These are phyloP conservation scores for Nicotiana tomentosiformis DNA, from an alignment of 257 asterid species.

Conservation along the genomic window DNA sequence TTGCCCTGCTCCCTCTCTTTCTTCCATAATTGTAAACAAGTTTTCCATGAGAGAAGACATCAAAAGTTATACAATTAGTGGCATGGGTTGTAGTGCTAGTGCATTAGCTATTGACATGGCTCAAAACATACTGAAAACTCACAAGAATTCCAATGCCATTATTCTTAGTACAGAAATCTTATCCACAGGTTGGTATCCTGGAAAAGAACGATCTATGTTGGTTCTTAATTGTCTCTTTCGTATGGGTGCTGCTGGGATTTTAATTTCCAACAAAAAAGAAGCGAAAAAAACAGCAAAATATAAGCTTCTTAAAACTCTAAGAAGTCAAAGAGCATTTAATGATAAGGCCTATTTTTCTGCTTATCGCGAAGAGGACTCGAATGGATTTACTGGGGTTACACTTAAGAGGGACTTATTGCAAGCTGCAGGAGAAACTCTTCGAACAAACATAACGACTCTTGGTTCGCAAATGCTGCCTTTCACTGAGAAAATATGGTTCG, in stretches of 20 bases:
- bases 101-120: slow-evolving; percentile 73
- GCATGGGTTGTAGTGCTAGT: slow-evolving; percentile 96
- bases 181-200: slow-evolving; percentile 86
- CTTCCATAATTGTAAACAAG: slow-evolving; percentile 44
- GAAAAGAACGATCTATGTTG: slow-evolving; percentile 53
- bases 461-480: slow-evolving; percentile 54
- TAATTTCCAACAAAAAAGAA: slow-evolving; percentile 42
- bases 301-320: slow-evolving; percentile 36
- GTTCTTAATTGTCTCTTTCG: slow-evolving; percentile 71
- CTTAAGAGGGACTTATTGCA: slow-evolving; percentile 52
- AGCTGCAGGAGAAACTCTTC: slow-evolving; percentile 66
- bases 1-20: slow-evolving; percentile 74
- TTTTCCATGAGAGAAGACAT: slow-evolving; percentile 57
- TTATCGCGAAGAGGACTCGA: slow-evolving; percentile 65
- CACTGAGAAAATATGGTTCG: slow-evolving; percentile 43
- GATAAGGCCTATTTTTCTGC: slow-evolving; percentile 57
- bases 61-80: slow-evolving; percentile 55
- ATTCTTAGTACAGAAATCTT: slow-evolving; percentile 71
- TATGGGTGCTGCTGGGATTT: slow-evolving; percentile 72
- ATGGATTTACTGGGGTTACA: slow-evolving; percentile 65
- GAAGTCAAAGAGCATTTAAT: slow-evolving; percentile 68
- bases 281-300: slow-evolving; percentile 44
- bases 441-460: slow-evolving; percentile 43
- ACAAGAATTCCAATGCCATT: slow-evolving; percentile 41
- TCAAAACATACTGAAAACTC: slow-evolving; percentile 35